phyloP scores from a whole-genome alignment of 306 rosid species.

The Prosopis cineraria region DNA sequence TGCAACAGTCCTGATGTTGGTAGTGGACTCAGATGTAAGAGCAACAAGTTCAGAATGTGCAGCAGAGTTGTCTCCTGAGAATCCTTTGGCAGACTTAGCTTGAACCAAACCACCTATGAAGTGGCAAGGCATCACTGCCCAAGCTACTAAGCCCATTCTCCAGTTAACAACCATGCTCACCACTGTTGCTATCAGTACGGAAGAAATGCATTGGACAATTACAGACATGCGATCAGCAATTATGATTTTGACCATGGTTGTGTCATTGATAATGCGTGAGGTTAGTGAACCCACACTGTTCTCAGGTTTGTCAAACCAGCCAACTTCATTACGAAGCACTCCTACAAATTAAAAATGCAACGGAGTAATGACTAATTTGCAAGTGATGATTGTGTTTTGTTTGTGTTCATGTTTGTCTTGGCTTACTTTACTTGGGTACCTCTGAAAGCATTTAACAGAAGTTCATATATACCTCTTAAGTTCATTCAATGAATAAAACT shows the following conservation, averaged over 20 bases:
- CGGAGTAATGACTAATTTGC: background rate
- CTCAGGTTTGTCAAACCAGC: slow-evolving; percentile 89
- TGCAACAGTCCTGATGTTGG: slow-evolving; percentile 83
- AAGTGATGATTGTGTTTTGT: background rate
- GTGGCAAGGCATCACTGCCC: slow-evolving; percentile 99
- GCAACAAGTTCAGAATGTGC: slow-evolving; percentile 71
- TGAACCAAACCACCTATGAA: slow-evolving; percentile 93
- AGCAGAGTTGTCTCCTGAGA: slow-evolving; percentile 73
- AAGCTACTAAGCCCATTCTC: slow-evolving; percentile 92
- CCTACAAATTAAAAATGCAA: slow-evolving; percentile 47
- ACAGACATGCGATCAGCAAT: slow-evolving; percentile 89
- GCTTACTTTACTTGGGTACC: background rate
- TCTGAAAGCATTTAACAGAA: background rate
- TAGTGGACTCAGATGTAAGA: slow-evolving; percentile 77
- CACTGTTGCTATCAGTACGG: slow-evolving; percentile 78
- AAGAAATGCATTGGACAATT: slow-evolving; percentile 86
- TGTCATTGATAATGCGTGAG: slow-evolving; percentile 74
- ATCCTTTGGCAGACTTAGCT: slow-evolving; percentile 90
- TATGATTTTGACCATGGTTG: slow-evolving; percentile 76
- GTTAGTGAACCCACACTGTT: slow-evolving; percentile 72
- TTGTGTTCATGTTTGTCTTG: background rate
- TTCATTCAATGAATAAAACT: background rate
- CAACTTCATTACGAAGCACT: slow-evolving; percentile 72
- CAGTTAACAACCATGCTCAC: slow-evolving; percentile 76
- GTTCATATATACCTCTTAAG: background rate